phyloP scores from a whole-genome alignment of 768 basidiomycete species.

The Tulasnella sp. region DNA sequence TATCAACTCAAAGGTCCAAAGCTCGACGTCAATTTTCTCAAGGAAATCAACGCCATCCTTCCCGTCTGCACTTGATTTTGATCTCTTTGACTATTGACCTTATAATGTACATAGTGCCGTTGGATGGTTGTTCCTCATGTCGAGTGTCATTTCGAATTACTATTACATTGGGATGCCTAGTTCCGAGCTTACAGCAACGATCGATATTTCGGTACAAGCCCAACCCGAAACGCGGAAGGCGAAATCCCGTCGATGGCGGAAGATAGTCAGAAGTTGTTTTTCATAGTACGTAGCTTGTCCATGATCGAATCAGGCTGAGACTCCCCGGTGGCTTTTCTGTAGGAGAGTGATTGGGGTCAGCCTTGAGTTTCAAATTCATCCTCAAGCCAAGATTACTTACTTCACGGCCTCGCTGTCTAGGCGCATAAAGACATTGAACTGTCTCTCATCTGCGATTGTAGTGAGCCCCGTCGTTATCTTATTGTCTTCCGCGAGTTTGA shows the following conservation, averaged over 20 bases:
- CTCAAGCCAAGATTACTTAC: conserved; percentile 38
- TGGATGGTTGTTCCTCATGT: background rate
- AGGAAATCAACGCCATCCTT: conserved; percentile 36
- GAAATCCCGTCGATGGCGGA: background rate
- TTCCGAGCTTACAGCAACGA: background rate
- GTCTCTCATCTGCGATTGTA: conserved; percentile 88
- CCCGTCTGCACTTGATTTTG: too few relatives aligned
- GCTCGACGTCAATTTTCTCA: conserved; percentile 53
- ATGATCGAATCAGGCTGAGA: conserved; percentile 53
- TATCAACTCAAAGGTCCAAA: conserved; percentile 57
- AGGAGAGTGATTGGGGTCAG: background rate
- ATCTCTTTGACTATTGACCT: background rate
- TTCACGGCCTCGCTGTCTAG: conserved; percentile 52
- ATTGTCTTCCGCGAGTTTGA: conserved; percentile 50
- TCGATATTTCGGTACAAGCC: background rate
- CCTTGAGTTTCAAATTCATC: background rate
- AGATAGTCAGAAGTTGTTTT: conserved; percentile 57
- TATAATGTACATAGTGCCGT: background rate
- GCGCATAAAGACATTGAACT: conserved; percentile 95
- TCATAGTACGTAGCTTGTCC: conserved; percentile 66
- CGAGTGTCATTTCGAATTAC: background rate
- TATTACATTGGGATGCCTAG: background rate
- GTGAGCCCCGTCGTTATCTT: conserved; percentile 67
- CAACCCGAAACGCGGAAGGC: background rate
- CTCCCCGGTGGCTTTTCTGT: conserved; percentile 47